Conservation (phyloP, 2,329 filamentous ascomycete species). For the Neonectria neomacrospora region DNA sequence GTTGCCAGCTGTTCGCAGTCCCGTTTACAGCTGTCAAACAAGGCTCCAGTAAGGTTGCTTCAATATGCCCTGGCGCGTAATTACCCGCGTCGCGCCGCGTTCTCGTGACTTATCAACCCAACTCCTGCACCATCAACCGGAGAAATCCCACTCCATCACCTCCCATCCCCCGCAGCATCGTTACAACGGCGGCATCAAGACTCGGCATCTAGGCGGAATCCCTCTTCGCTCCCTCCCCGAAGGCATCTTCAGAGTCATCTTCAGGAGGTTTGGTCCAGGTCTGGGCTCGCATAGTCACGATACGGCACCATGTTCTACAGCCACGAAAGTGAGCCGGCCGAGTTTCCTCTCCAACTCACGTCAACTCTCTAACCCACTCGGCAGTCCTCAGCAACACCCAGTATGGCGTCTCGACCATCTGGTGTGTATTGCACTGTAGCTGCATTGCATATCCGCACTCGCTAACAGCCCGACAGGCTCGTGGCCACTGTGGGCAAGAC, state of each 20-base stretch:
- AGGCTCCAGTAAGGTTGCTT: constrained; percentile 4
- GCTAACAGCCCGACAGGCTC: constrained; percentile 68
- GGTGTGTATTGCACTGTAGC: constrained; percentile 64
- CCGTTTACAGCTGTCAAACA: constrained; percentile 1
- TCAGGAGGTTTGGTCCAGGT: not conserved
- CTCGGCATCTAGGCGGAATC: constrained; percentile 4
- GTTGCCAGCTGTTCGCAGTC: constrained; percentile 24
- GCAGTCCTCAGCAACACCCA: constrained; percentile 83
- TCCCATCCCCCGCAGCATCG: constrained; percentile 24
- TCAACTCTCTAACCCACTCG: constrained; percentile 39
- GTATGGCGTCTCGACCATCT: constrained; percentile 94
- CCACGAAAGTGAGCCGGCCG: constrained; percentile 78
- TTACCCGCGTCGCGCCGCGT: constrained; percentile 11
- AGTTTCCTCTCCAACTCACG: not conserved
- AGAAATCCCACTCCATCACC: constrained; percentile 19
- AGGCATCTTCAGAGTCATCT: not conserved
- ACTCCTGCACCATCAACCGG: constrained; percentile 11
- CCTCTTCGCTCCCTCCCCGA: not conserved
- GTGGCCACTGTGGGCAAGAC: constrained; percentile 88
- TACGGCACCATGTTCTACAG: constrained; percentile 84
- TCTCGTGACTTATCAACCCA: constrained; percentile 17
- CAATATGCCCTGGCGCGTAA: constrained; percentile 14
- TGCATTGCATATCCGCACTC: not conserved
- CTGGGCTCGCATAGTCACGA: not conserved
- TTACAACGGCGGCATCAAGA: constrained; percentile 4